phyloP scores from a whole-genome alignment of 352 stramenopile species.

The Phytophthora uliginosa region DNA sequence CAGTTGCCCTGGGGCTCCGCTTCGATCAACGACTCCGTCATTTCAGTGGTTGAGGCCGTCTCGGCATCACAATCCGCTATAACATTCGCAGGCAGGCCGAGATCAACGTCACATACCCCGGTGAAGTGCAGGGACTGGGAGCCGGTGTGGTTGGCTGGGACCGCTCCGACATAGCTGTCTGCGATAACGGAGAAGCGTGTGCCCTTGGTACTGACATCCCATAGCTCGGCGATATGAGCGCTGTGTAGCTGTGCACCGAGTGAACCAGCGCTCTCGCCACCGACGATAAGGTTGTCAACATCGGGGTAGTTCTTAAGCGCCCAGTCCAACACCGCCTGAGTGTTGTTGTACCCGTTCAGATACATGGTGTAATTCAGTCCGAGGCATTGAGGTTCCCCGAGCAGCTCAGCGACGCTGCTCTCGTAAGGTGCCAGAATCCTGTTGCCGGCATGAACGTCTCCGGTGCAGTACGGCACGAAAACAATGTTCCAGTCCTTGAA shows the following conservation, averaged over 20 bases:
- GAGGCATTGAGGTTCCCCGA: conserved; percentile 41
- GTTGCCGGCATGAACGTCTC: conserved; percentile 65
- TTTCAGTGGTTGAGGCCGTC: conserved; percentile 33
- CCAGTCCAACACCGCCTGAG: conserved; percentile 57
- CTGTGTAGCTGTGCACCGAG: conserved; percentile 53
- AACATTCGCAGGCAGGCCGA: conserved; percentile 29
- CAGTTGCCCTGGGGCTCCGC: conserved; percentile 37
- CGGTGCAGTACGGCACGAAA: conserved; percentile 71
- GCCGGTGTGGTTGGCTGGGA: conserved; percentile 42
- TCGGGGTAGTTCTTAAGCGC: conserved; percentile 60
- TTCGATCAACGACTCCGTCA: conserved; percentile 44
- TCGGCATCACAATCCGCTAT: conserved; percentile 39
- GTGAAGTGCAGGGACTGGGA: conserved; percentile 49
- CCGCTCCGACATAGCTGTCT: conserved; percentile 59
- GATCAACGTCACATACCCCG: conserved; percentile 37
- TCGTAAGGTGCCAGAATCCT: conserved; percentile 18
- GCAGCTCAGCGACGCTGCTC: conserved; percentile 33
- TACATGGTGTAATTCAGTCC: conserved; percentile 49
- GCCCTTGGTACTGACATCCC: conserved; percentile 48
- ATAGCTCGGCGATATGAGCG: conserved; percentile 48
- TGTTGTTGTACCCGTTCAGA: conserved; percentile 70
- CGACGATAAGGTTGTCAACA: conserved; percentile 56
- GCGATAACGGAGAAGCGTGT: conserved; percentile 54
- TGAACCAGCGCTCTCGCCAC: conserved; percentile 57
- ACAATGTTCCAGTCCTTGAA: conserved; percentile 81